A percentile compares a stretch with the other conserved stretches of the same genome.
Conservation (phyloP, 768 basidiomycete species). For the Daedaleopsis nitida region DNA sequence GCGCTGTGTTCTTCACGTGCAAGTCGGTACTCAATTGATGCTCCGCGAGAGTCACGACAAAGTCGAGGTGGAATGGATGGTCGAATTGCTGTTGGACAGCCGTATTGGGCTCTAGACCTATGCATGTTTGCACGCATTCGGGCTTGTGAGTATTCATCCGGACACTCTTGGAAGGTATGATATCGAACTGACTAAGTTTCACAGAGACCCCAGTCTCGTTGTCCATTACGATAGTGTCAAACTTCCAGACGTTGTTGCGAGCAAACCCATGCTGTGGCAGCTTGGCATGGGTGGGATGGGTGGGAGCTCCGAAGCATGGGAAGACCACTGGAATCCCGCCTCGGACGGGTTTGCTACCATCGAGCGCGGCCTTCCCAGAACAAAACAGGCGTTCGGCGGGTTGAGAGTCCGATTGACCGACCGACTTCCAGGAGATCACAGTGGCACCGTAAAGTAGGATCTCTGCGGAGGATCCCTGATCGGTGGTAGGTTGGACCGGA, state of each 20-base stretch:
- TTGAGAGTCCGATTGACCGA: slow-evolving; percentile 34
- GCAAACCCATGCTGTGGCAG: slow-evolving; percentile 93
- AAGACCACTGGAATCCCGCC: slow-evolving; percentile 68
- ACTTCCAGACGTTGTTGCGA: slow-evolving; percentile 73
- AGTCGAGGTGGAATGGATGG: slow-evolving; percentile 70
- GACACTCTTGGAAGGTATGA: too few relatives aligned
- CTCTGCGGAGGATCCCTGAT: slow-evolving; percentile 64
- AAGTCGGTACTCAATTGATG: slow-evolving; percentile 78
- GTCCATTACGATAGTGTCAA: slow-evolving; percentile 64
- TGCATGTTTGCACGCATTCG: background rate
- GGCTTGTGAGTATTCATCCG: background rate
- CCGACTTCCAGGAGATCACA: slow-evolving; percentile 81
- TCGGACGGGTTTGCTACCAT: slow-evolving; percentile 78
- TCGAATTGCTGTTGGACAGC: slow-evolving; percentile 61
- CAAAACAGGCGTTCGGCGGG: slow-evolving; percentile 77
- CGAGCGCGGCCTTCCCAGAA: slow-evolving; percentile 75
- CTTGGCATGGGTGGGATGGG: slow-evolving; percentile 66
- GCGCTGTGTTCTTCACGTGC: slow-evolving; percentile 74
- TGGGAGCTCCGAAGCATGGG: slow-evolving; percentile 87
- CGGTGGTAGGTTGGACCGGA: background rate
- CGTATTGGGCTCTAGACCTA: slow-evolving; percentile 66
- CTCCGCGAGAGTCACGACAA: slow-evolving; percentile 77
- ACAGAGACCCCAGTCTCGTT: slow-evolving; percentile 74
- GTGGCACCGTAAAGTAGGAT: slow-evolving; percentile 84
- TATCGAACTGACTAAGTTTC: slow-evolving; percentile 60